Base-by-base conservation (phyloP, 768 basidiomycete genomes). In the Exidia glandulosa region DNA sequence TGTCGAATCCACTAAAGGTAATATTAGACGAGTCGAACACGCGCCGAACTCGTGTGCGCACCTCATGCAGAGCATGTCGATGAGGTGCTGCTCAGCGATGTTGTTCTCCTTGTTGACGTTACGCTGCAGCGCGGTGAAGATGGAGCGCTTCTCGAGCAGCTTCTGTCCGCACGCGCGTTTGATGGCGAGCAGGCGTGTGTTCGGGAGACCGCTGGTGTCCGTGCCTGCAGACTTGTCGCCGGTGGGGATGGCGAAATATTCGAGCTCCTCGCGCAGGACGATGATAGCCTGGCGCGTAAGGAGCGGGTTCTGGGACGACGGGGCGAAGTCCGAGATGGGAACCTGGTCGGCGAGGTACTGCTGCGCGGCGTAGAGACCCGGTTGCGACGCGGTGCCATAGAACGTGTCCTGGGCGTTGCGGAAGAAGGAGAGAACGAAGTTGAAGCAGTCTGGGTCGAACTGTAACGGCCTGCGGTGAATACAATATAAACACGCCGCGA, bases 61-160 rank as follows among this genome's bases (percentile, higher is more conserved):
- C 95, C 94, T 96, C 92, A 97, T 96, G 76, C 95, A 98, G 63
- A 99, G 79, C 96, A 99, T 99, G 75, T 98, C 96, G 73, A 99
- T 99, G 66, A 99, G 77, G 76, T 99, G 96, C 74, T 98, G 95
- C 74, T 99, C 96, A 19, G 96, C 96, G 58, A 96, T 80, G 71
- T 99, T 98, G 70, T 97, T 97, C 76, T 97, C 95, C 78, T 95
- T 95, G 75, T 95, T 95, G 63, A 98, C 95, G 73, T 99, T 99
- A 67, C 96, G 81, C 78, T 99, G 95, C 59, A 99, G 77, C 41
- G 96, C 96, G 2, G 95, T 95, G 72, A 99, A 99, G 68, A 99
- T 96, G 72, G 87, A 90, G 69, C 81, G 81, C 73, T 91, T 89
- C 60, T 88, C 87, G 71, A 95, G 87, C 63, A 99, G 79, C 67